A percentile compares a stretch with the other conserved stretches of the same genome.
phyloP scores from a whole-genome alignment of 202 grass and related monocot genomes.

The Bolboschoenoplectus hybrid region DNA sequence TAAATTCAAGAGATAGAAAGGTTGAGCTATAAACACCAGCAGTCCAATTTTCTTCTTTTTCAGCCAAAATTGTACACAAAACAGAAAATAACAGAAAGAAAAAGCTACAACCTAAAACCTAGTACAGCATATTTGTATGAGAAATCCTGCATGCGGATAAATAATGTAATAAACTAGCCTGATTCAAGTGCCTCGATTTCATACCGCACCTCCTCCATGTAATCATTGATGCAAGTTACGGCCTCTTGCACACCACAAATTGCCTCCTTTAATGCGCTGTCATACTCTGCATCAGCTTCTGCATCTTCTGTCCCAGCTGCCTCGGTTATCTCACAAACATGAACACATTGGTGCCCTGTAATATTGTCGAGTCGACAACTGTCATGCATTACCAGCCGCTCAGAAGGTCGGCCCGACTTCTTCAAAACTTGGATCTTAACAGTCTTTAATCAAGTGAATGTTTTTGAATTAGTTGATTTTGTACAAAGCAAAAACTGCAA shows the following conservation, averaged over 20 bases:
- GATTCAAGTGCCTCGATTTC: constrained; percentile 75
- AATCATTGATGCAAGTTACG: constrained; percentile 81
- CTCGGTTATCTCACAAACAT: constrained; percentile 80
- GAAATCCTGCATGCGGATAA: background rate
- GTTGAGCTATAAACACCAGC: background rate
- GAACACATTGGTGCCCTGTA: constrained; percentile 62
- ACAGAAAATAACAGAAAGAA: background rate
- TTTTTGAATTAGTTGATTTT: constrained; percentile 31
- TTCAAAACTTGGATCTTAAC: constrained; percentile 82
- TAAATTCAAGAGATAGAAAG: background rate
- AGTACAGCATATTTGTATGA: background rate
- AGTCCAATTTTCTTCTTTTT: background rate
- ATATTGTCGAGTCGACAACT: constrained; percentile 53
- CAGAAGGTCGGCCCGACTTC: constrained; percentile 75
- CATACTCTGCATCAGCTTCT: constrained; percentile 73
- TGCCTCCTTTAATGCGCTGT: constrained; percentile 70
- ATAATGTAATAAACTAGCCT: constrained; percentile 24
- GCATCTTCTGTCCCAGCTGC: constrained; percentile 69
- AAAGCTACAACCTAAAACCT: background rate
- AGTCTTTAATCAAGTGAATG: constrained; percentile 48
- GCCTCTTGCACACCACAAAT: constrained; percentile 75
- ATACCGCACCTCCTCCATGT: constrained; percentile 76
- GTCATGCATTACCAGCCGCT: constrained; percentile 64
- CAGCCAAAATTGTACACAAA: constrained; percentile 7
- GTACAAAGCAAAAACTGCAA: constrained; percentile 36